Evolutionary conservation across 768 basidiomycete genomes (phyloP), one percentile per base, ranked within the genome.

Genomic region (Boletus rubroflammeus): DNA sequence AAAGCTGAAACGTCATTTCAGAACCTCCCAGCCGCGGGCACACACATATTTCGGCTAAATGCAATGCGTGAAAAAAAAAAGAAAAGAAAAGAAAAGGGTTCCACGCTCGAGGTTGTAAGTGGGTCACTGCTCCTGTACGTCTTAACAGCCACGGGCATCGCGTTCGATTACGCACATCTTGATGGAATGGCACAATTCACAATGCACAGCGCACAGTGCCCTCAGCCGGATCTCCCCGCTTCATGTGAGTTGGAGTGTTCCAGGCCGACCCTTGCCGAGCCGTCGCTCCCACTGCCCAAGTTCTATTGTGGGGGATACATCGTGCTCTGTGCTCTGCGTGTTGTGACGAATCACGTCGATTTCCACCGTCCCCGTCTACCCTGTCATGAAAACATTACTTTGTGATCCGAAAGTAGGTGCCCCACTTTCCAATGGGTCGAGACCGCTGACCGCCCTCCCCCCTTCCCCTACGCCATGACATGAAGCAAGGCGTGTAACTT

Each of bases 391-490:
- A 23, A 21, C 7, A 21, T 29, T 35, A 29, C 36, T 9, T 13
- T 29, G 51, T 59, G 63, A 65, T 46, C 32, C 43, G 47, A 43
- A 29, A 17, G 28, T 11, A 25, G 26, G 35, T 51, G 50, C 8
- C 56, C 53, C 62, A 62, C 59, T 41, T 47, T 36, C 25, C 38
- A 13, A 23, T 3, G 41, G 50, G 61, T 63, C 62, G 28, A 61
- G 59, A 44, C 48, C 45, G 19, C 28, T 26, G 52, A 39, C 13
- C 23, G 8, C 15, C 26, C n/a, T n/a, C 5, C 19, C 11, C 32
- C 17, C 6, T 48, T 38, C 15, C 45, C 11, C 35, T 35, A 38
- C 41, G 54, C 26, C 43, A 45, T 38, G 31, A 11, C 43, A 19
- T 29, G 47, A 39, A 54, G 36, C 32, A 14, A 47, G 36, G 47